These are phyloP conservation scores for Marsdenia floribunda DNA, from an alignment of 257 asterid species.

Conservation along the genomic window DNA sequence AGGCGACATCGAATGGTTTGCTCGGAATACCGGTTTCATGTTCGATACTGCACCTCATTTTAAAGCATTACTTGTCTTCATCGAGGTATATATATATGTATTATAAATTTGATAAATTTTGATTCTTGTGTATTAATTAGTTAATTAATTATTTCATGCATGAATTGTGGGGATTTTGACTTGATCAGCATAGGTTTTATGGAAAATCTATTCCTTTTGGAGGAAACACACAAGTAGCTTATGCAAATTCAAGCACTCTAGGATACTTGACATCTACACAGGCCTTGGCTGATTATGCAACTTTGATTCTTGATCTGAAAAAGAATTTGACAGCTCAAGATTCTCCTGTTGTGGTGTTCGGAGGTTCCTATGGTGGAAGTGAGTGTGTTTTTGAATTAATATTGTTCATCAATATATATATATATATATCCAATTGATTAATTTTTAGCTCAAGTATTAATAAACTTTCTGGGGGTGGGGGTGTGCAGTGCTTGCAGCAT, in stretches of 20 bases:
- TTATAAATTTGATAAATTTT: too few species aligned
- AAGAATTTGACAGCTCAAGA: constrained; percentile 55
- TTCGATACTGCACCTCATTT: constrained; percentile 67
- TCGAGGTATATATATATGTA: constrained; percentile 42
- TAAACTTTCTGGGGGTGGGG: too few species aligned
- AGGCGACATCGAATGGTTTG: constrained; percentile 88
- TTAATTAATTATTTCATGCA: neutral
- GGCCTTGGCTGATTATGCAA: constrained; percentile 87
- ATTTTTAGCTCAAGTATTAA: too few species aligned
- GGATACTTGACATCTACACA: constrained; percentile 83
- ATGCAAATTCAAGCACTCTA: constrained; percentile 66
- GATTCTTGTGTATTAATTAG: constrained; percentile 9
- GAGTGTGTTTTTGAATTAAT: constrained; percentile 11
- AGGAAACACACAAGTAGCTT: constrained; percentile 47
- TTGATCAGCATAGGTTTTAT: constrained; percentile 72
- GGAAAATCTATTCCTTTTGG: constrained; percentile 84
- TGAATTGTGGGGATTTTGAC: too few species aligned
- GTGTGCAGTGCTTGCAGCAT: constrained; percentile 83
- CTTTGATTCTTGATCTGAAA: constrained; percentile 64
- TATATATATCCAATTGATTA: too few species aligned
- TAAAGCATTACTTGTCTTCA: constrained; percentile 68
- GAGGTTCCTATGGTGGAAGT: constrained; percentile 99
- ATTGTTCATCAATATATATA: too few species aligned
- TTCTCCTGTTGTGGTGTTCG: constrained; percentile 79
- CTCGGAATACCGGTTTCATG: constrained; percentile 94